Conservation (phyloP, 1,284 basidiomycete species). For the Sparassis latifolia region DNA sequence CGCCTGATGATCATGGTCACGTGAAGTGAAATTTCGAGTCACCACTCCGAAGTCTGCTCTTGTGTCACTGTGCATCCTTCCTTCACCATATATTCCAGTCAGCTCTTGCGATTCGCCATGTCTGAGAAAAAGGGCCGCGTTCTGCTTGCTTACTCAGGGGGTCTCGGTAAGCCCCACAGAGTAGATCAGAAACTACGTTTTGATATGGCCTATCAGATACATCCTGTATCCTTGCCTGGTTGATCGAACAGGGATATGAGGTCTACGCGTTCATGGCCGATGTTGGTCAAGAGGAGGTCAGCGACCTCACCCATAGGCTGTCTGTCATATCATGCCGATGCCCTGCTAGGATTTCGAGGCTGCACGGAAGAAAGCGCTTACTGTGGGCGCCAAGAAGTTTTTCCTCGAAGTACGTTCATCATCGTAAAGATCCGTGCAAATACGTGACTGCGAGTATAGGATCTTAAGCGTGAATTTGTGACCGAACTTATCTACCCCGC, state of each 20-base stretch:
- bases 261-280: constrained; percentile 99
- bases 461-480: constrained; percentile 93
- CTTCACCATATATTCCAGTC: too few species aligned
- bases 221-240: constrained; percentile 94
- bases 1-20: too few species aligned
- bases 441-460: constrained; percentile 38
- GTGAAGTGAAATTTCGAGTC: too few species aligned
- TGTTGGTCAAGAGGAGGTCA: constrained; percentile 94
- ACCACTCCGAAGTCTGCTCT: too few species aligned
- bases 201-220: constrained; percentile 56
- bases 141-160: constrained; percentile 95
- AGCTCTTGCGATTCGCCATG: too few species aligned
- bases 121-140: constrained; percentile 59
- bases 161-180: constrained; percentile 70
- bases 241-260: constrained; percentile 97
- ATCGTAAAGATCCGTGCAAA: neutral
- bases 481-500: constrained; percentile 97
- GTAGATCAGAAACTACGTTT: neutral
- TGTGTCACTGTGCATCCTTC: too few species aligned
- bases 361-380: constrained; percentile 86
- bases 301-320: constrained; percentile 10
- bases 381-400: constrained; percentile 94
- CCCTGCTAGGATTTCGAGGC: constrained; percentile 82
- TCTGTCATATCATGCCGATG: constrained; percentile 1
- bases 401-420: constrained; percentile 66